Conservation (phyloP, 805 yeast genomes). For the Suhomyces kilbournensis region DNA sequence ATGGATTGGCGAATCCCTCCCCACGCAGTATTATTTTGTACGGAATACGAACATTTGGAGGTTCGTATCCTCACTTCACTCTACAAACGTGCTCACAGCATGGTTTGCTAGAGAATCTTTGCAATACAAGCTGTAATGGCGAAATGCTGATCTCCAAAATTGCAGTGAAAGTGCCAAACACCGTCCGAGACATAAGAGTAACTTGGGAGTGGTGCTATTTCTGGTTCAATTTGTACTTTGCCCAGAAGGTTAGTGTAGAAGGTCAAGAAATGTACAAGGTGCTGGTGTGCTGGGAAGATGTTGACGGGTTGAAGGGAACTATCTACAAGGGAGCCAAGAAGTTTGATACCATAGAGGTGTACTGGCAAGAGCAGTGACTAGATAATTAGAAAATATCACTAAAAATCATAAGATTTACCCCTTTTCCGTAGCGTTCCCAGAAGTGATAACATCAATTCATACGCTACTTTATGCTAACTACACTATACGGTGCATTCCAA, state of each 20-base stretch:
- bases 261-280: background rate
- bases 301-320: conserved; percentile 71
- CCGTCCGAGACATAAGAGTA: background rate
- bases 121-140: background rate
- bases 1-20: background rate
- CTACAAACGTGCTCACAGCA: background rate
- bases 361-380: conserved; percentile 21
- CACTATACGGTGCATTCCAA: background rate
- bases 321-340: conserved; percentile 48
- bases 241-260: background rate
- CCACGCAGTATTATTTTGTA: background rate
- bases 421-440: background rate
- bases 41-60: background rate
- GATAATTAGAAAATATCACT: too few species aligned
- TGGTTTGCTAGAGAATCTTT: background rate
- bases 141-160: background rate
- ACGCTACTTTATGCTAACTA: background rate
- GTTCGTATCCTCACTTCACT: background rate
- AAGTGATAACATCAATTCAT: too few species aligned
- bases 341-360: conserved; percentile 38
- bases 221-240: conserved; percentile 19
- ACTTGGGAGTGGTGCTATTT: conserved; percentile 17
- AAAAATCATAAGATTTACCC: background rate
- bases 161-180: background rate
- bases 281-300: conserved; percentile 31